phyloP scores from a whole-genome alignment of 331 rosid genomes.

The Telfairia occidentalis region DNA sequence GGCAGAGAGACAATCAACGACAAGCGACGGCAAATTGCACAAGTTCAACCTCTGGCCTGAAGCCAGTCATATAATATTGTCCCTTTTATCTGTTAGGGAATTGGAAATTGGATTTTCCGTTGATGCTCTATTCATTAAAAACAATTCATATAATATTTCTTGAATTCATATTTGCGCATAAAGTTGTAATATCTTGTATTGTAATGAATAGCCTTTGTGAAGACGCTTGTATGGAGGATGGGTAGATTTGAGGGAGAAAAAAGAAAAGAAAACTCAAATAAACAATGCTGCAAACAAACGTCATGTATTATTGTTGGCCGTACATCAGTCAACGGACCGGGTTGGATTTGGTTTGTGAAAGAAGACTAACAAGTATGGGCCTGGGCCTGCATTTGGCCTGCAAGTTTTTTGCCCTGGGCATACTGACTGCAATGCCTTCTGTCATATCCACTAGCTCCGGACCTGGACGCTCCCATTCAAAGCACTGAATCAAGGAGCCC shows the following conservation, averaged over 20 bases:
- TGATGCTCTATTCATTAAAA: no score
- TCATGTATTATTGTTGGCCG: not conserved
- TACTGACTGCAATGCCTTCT: not conserved
- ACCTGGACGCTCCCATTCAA: not conserved
- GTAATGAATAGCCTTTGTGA: not conserved
- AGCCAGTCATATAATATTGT: no score
- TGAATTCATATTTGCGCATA: no score
- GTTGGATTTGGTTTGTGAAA: not conserved
- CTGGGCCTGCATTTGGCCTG: not conserved
- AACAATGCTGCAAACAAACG: not conserved
- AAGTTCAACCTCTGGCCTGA: not conserved
- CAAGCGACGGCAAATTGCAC: not conserved
- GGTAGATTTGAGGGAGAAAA: no score
- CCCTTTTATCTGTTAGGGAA: no score
- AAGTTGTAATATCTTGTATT: not conserved
- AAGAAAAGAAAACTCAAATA: not conserved
- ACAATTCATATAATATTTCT: no score
- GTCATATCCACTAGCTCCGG: not conserved
- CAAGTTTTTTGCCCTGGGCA: not conserved
- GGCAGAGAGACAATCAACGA: not conserved
- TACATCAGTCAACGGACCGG: not conserved
- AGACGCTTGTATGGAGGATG: not conserved
- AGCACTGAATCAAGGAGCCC: conserved; percentile 7
- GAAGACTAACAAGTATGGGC: not conserved
- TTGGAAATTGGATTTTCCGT: no score